A percentile compares a stretch with the other conserved stretches of the same genome.
Conservation (phyloP, 1,284 basidiomycete species). For the Cryptococcus floricola region DNA sequence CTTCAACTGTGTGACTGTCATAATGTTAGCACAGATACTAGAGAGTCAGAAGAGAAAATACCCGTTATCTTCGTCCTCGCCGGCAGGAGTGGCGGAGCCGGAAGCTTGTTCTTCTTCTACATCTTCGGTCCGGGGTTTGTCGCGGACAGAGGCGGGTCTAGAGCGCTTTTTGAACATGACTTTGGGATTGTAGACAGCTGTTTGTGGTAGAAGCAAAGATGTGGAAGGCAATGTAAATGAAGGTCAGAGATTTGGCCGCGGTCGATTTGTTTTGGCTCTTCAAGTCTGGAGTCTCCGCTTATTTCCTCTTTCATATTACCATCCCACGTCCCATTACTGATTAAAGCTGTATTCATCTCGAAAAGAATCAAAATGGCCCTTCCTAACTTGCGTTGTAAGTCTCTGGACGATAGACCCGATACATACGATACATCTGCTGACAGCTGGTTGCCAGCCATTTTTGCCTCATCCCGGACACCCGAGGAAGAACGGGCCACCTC, state of each 20-base stretch:
- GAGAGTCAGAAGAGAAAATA: background rate
- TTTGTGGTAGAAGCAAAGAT: background rate
- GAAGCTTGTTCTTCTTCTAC: slow-evolving; percentile 6
- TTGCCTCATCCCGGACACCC: slow-evolving; percentile 48
- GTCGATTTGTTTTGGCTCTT: background rate
- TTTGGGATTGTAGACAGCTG: background rate
- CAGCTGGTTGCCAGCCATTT: slow-evolving; percentile 36
- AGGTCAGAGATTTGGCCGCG: background rate
- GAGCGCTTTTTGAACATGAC: slow-evolving; percentile 51
- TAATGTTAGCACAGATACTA: background rate
- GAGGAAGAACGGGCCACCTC: slow-evolving; percentile 48
- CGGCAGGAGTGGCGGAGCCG: slow-evolving; percentile 6
- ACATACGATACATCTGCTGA: background rate
- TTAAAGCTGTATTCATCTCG: background rate
- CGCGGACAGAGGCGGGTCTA: slow-evolving; percentile 43
- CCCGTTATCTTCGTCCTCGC: slow-evolving; percentile 7
- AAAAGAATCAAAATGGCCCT: slow-evolving; percentile 31
- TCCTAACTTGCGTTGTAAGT: slow-evolving; percentile 46
- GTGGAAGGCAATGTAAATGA: background rate
- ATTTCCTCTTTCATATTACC: background rate
- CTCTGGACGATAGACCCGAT: background rate
- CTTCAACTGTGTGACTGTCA: slow-evolving; percentile 57
- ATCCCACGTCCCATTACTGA: background rate
- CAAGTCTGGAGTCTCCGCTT: background rate
- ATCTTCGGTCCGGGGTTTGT: slow-evolving; percentile 21